Base-by-base conservation (phyloP, 192 early-diverging fungal genomes). In the Entomortierella lignicola region DNA sequence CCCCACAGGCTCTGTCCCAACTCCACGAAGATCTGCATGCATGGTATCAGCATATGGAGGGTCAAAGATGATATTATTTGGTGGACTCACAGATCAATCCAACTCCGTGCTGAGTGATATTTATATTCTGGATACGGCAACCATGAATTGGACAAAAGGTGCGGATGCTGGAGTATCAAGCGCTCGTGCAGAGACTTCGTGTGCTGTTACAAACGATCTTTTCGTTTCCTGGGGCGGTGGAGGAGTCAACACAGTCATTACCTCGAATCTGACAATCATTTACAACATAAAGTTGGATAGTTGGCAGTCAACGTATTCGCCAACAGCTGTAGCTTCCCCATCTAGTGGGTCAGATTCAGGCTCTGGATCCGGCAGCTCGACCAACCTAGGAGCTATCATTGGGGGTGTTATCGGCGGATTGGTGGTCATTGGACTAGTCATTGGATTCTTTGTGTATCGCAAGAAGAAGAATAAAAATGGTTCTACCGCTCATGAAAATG, bases 191-290 rank as follows among this genome's bases (percentile, higher is more conserved):
- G 31, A 25, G 12, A 18, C 20, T 0, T 32, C 58, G 13, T 69
- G 67, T 20, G 67, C 57, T 21, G 58, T 60, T 17, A 42, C 50
- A 21, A 60, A 60, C 4, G 67, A 69, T 55, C 42, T 53, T 17
- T 69, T 69, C 23, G 37, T 69, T 6, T 30, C 58, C 48, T 69
- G 67, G 67, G 67, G 67, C 18, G 67, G 67, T 20, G 44, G 44
- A 12, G 44, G 44, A 47, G 44, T 47, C 4, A 47, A 15, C 15
- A 51, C 44, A 4, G 47, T 52, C n/a, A 63, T 32, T 11, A 27
- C 61, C 5, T 52, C 41, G 25, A 63, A 63, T 54, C 8, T 39
- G 39, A 57, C 55, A 5, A 43, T 66, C 1, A 29, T 66, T 26
- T 66, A 66, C 41, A 47, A 66, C 55, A 39, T 66, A 20, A 57